Base-by-base conservation (phyloP, 192 early-diverging fungal species). In the Linnemannia zychae region DNA sequence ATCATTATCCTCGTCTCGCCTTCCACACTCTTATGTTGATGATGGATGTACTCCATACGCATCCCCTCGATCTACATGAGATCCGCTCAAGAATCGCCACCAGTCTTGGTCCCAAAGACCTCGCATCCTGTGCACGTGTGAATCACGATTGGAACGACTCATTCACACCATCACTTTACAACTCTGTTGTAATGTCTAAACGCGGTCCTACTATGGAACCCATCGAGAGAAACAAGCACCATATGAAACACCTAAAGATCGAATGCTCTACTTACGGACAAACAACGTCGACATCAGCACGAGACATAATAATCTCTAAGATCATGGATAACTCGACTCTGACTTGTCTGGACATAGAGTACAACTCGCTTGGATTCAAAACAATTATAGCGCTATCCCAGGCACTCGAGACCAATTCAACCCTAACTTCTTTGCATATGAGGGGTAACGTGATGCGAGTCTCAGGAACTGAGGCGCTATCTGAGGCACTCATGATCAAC, bases 371-470 rank as follows among this genome's bases (percentile, higher is more conserved):
- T 44, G 40, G 40, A 44, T 9, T 9, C 20, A 36, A 37, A 34
- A 20, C 18, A 52, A 20, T 20, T 20, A 20, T 20, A 22, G 49
- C 66, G 49, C 76, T 74, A 37, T 82, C 67, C 77, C 75, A 72
- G 74, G 81, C 72, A 57, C 74, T 71, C 57, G 66, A 77, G 52
- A 83, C 63, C 70, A 83, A 74, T 38, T 72, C 47, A 37, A 69
- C 53, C 63, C 40, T 44, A 12, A 68, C 40, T 44, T 6, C 3
- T 44, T 44, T 44, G 9, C 4, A 44, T 9, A 3, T 44, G 40
- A 44, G 3, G 40, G 3, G 9, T 9, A 44, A 44, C 9, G 3
- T 9, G 40, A 44, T 44, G 3, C 40, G 40, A 38, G 40, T 6
- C 9, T 9, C 40, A 44, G 44, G 44, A 71, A 15, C 24, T 44